phyloP scores from a whole-genome alignment of 805 yeast species.

The Lachancea mirantina region DNA sequence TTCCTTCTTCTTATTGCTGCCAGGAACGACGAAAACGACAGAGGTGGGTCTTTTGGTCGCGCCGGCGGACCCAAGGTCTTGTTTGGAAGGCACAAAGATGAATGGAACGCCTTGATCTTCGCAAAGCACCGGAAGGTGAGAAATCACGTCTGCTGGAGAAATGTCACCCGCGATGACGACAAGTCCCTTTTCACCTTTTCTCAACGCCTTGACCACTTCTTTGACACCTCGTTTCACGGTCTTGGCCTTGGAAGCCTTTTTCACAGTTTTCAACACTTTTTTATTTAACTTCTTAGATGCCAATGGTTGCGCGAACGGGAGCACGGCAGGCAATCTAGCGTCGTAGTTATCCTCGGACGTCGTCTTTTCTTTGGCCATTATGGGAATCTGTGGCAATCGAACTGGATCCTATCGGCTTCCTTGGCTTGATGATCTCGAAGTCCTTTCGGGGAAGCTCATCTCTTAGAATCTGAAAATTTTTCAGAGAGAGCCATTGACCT shows the following conservation, averaged over 20 bases:
- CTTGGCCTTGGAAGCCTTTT: slow-evolving; percentile 96
- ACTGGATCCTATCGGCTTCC: too few species aligned
- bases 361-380: slow-evolving; percentile 17
- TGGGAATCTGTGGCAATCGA: too few species aligned
- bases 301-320: slow-evolving; percentile 89
- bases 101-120: slow-evolving; percentile 91
- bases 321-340: slow-evolving; percentile 77
- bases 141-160: slow-evolving; percentile 93
- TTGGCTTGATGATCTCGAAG: too few species aligned
- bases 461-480: too few species aligned
- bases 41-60: slow-evolving; percentile 99
- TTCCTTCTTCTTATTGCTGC: slow-evolving; percentile 79
- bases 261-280: slow-evolving; percentile 89
- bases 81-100: slow-evolving; percentile 92
- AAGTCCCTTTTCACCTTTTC: slow-evolving; percentile 97
- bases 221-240: slow-evolving; percentile 98
- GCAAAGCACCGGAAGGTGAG: slow-evolving; percentile 95
- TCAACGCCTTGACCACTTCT: slow-evolving; percentile 94
- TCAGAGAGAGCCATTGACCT: too few species aligned
- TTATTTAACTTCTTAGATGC: slow-evolving; percentile 95
- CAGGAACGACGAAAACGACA: slow-evolving; percentile 95
- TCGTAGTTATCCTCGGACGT: slow-evolving; percentile 76
- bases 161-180: slow-evolving; percentile 97
- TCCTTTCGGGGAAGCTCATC: too few species aligned
- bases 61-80: slow-evolving; percentile 97